Percentiles rank a stretch among this genome's conserved stretches.
These are phyloP conservation scores for Fusarium duplospermum DNA, from an alignment of 2,329 filamentous ascomycete species.

Conservation along the genomic window DNA sequence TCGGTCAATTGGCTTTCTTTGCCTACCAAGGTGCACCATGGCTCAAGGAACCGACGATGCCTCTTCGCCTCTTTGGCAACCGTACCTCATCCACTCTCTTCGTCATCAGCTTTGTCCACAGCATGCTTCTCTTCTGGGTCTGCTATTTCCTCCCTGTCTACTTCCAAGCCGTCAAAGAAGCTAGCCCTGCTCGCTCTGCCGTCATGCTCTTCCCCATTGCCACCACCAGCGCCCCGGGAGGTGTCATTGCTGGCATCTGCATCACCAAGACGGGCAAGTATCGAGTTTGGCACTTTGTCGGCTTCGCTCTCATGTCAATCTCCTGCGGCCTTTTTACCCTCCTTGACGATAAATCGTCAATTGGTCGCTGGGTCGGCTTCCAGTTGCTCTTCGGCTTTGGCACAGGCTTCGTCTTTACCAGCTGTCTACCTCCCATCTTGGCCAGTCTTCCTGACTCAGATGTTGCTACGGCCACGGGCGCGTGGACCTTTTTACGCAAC, in stretches of 20 bases:
- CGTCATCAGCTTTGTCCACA: constrained; percentile 37
- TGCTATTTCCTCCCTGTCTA: constrained; percentile 60
- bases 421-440: constrained; percentile 57
- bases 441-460: constrained; percentile 53
- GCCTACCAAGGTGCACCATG: constrained; percentile 47
- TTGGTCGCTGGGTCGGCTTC: constrained; percentile 55
- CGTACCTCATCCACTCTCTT: constrained; percentile 48
- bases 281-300: constrained; percentile 47
- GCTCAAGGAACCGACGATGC: constrained; percentile 52
- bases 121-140: constrained; percentile 49
- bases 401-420: constrained; percentile 54
- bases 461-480: constrained; percentile 51
- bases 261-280: constrained; percentile 49
- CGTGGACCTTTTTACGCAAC: constrained; percentile 59
- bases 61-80: constrained; percentile 57
- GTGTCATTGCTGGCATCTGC: constrained; percentile 42
- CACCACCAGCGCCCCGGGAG: constrained; percentile 42
- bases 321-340: constrained; percentile 57
- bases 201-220: constrained; percentile 45
- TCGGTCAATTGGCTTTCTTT: constrained; percentile 52
- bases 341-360: constrained; percentile 51
- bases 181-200: constrained; percentile 48
- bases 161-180: constrained; percentile 56
- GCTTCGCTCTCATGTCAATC: constrained; percentile 50
- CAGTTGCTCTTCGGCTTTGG: constrained; percentile 56